These are phyloP conservation scores for Pichia cactophila DNA, from an alignment of 1,139 yeast species.

Conservation along the genomic window DNA sequence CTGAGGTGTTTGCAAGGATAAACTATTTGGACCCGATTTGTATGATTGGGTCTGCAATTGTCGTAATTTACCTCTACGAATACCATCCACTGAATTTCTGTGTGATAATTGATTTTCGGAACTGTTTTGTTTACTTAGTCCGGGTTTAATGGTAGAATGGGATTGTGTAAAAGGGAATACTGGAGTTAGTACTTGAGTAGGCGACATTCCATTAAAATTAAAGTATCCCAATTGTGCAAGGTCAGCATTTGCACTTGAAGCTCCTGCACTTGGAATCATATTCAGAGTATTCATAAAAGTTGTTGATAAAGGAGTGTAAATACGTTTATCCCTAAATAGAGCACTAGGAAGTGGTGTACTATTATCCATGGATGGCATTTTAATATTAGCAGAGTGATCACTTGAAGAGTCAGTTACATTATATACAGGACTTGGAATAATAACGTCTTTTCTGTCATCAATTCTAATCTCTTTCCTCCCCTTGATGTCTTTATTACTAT, in stretches of 20 bases:
- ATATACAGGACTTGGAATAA: slow-evolving; percentile 10
- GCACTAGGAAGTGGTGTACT: slow-evolving; percentile 9
- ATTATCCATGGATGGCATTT: not conserved
- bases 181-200: slow-evolving; percentile 20
- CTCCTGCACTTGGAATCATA: slow-evolving; percentile 1
- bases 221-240: slow-evolving; percentile 18
- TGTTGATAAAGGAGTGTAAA: slow-evolving; percentile 7
- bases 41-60: not conserved
- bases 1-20: not conserved
- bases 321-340: slow-evolving; percentile 6
- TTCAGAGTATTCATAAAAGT: slow-evolving; percentile 7
- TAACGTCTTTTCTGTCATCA: not conserved
- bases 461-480: not conserved
- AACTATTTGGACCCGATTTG: not conserved
- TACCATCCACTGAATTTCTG: not conserved
- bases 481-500: not conserved
- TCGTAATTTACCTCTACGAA: not conserved
- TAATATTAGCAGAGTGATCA: not conserved
- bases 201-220: slow-evolving; percentile 25
- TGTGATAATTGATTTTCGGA: not conserved
- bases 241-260: not conserved
- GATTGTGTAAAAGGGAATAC: not conserved
- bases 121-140: not conserved
- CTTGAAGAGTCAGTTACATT: slow-evolving; percentile 3
- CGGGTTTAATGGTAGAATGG: not conserved